Base-by-base conservation (phyloP, 768 basidiomycete species). In the Xerocomus brunneocitrinus region DNA sequence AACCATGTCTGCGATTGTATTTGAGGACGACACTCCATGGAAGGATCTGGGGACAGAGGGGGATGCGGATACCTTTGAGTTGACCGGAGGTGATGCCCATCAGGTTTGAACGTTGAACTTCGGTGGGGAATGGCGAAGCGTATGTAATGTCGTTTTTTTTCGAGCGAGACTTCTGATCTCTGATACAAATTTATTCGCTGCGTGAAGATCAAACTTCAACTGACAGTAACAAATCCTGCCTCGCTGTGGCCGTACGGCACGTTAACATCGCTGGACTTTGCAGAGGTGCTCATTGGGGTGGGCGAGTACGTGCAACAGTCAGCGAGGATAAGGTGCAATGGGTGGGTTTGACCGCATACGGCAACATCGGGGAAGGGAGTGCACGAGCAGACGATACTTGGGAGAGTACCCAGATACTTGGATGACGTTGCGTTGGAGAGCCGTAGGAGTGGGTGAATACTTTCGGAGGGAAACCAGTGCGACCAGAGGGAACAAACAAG, bases 401-500 rank as follows among this genome's bases (percentile, higher is more conserved):
- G 30, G 30, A 9, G 30, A 6, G 8, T 31, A 19, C 19, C 19
- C 19, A 7, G 6, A 27, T 27, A 7, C 27, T 9, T 9, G 30
- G 30, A 31, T 8, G 30, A 31, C 30, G 19, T 19, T 19, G 19
- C 32, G 32, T 34, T 4, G 32, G 32, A 34, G 16, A n/a, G 13
- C 36, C 3, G 36, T n/a, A 5, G 34, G 34, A 35, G 3, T 34
- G 34, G 34, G 12, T 35, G 13, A 14, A 10, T 14, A 4, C 34
- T 14, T 16, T 38, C 12, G 34, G 3, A 35, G 34, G 34, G 34
- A 35, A 14, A 9, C 34, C 6, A 14, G 36, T 16, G 8, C 16
- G 36, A n/a, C 14, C 16, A 38, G 84, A 75, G 0, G 81, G 76
- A n/a, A 87, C 53, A 71, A 87, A 86, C 28, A 85, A 59, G 8